Evolutionary conservation across 2,329 filamentous ascomycete genomes (phyloP).

Genomic region (Mycosphaerella arachidis): DNA sequence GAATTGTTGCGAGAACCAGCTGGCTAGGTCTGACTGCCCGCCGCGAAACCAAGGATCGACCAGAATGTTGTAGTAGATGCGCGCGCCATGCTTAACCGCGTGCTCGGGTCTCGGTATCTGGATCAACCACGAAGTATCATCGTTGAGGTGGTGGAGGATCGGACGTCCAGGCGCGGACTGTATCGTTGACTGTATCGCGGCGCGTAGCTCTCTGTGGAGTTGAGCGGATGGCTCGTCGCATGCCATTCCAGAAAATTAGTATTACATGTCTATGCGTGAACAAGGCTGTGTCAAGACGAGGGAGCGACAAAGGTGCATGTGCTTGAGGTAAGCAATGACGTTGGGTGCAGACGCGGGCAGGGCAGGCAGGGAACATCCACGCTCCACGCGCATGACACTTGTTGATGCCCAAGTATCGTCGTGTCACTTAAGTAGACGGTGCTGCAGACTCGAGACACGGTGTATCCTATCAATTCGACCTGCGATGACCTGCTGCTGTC

Average conservation of each 20-base stretch:
- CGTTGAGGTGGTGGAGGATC: slow-evolving; percentile 61
- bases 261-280: slow-evolving; percentile 6
- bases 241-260: slow-evolving; percentile 9
- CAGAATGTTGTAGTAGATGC: slow-evolving; percentile 59
- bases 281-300: not conserved
- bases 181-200: slow-evolving; percentile 37
- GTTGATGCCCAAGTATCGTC: slow-evolving; percentile 1
- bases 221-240: slow-evolving; percentile 35
- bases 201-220: slow-evolving; percentile 41
- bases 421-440: not conserved
- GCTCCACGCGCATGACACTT: not conserved
- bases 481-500: slow-evolving; percentile 16
- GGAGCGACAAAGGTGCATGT: not conserved
- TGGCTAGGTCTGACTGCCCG: slow-evolving; percentile 58
- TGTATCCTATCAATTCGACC: not conserved
- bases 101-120: slow-evolving; percentile 55
- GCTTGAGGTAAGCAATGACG: not conserved
- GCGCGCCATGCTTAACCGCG: slow-evolving; percentile 40
- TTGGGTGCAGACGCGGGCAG: no score
- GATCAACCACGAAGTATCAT: slow-evolving; percentile 64
- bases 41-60: slow-evolving; percentile 64
- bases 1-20: slow-evolving; percentile 63
- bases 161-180: slow-evolving; percentile 43
- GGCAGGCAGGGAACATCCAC: not conserved
- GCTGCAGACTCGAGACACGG: not conserved